phyloP scores from a whole-genome alignment of 768 basidiomycete species.

The Baorangia bicolor region DNA sequence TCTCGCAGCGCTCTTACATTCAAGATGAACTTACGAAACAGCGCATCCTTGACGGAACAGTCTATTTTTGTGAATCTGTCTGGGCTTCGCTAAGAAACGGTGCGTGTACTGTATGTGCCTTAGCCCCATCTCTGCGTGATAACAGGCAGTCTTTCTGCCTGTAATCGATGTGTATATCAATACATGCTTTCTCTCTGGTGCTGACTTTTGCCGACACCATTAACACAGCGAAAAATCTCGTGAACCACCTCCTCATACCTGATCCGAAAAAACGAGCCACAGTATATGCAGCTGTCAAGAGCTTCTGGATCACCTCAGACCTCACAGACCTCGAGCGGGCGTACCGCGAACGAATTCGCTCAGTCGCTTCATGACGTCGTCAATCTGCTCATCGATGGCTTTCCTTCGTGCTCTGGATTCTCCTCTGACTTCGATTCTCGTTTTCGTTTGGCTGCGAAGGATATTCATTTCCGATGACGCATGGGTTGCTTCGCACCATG shows the following conservation, averaged over 20 bases:
- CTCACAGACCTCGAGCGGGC: conserved; percentile 56
- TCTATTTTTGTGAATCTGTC: conserved; percentile 52
- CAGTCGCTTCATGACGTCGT: conserved; percentile 9
- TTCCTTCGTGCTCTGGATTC: not conserved
- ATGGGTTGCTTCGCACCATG: not conserved
- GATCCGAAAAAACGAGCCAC: conserved; percentile 61
- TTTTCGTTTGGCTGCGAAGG: not conserved
- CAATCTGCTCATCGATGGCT: not conserved
- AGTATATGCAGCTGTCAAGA: conserved; percentile 56
- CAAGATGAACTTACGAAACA: conserved; percentile 64
- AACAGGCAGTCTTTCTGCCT: not conserved
- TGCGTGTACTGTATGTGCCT: conserved; percentile 30
- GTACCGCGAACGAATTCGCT: conserved; percentile 55
- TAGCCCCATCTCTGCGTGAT: not conserved
- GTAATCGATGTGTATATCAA: not conserved
- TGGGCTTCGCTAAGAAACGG: conserved; percentile 64
- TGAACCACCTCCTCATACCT: conserved; percentile 58
- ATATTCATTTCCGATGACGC: not conserved
- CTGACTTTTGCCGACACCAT: conserved; percentile 4
- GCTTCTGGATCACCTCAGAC: conserved; percentile 67
- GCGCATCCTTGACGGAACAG: conserved; percentile 61
- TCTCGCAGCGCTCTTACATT: conserved; percentile 37
- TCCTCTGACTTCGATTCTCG: not conserved
- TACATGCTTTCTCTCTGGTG: not conserved
- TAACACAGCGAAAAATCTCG: conserved; percentile 50